phyloP scores from a whole-genome alignment of 306 rosid species.

The Vachellia collinsii region DNA sequence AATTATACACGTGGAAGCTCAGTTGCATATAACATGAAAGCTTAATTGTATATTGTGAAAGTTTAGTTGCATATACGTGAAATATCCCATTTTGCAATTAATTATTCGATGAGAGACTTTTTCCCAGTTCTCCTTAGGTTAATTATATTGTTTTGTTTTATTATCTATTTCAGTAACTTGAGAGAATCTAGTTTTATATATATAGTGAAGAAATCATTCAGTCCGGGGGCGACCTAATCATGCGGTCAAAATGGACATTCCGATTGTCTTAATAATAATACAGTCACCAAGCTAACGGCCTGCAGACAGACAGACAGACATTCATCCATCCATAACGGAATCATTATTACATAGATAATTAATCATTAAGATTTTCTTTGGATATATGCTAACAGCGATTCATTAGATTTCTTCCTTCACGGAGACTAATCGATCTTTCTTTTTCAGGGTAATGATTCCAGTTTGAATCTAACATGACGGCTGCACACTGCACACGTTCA shows the following conservation, averaged over 20 bases:
- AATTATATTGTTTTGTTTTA: not conserved
- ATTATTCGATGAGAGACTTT: too few relatives aligned
- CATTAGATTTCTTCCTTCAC: slow-evolving; percentile 41
- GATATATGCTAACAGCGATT: slow-evolving; percentile 33
- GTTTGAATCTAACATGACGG: slow-evolving; percentile 39
- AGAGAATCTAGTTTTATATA: not conserved
- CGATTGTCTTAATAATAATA: slow-evolving; percentile 36
- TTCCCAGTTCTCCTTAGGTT: too few relatives aligned
- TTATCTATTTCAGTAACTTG: not conserved
- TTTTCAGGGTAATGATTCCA: slow-evolving; percentile 37
- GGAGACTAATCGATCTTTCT: slow-evolving; percentile 16
- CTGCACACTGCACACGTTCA: slow-evolving; percentile 31
- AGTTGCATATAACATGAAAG: too few relatives aligned
- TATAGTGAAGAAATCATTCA: not conserved
- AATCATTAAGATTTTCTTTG: slow-evolving; percentile 4
- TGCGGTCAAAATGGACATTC: slow-evolving; percentile 42
- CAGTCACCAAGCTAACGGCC: slow-evolving; percentile 35
- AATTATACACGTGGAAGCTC: too few relatives aligned
- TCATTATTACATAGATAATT: slow-evolving; percentile 12
- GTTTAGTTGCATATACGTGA: too few relatives aligned
- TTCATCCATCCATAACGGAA: slow-evolving; percentile 9
- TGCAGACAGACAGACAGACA: slow-evolving; percentile 38
- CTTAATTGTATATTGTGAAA: too few relatives aligned
- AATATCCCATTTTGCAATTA: too few relatives aligned
- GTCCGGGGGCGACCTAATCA: slow-evolving; percentile 35